These are phyloP conservation scores for Lycium barbarum DNA, from an alignment of 257 asterid species.

Conservation along the genomic window DNA sequence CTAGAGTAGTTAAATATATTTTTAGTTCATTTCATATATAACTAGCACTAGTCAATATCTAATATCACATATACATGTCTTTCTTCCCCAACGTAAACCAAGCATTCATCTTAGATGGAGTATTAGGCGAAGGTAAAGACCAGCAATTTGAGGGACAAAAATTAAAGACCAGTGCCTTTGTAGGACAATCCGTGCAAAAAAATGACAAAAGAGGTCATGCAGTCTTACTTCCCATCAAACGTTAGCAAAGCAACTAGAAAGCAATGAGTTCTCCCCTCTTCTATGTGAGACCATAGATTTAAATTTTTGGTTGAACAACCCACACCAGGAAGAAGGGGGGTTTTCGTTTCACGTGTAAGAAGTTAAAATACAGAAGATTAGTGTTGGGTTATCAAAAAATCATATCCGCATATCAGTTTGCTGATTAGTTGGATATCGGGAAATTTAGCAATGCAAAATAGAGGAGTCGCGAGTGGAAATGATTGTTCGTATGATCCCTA, in stretches of 20 bases:
- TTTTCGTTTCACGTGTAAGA: background rate
- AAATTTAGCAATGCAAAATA: background rate
- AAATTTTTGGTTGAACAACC: background rate
- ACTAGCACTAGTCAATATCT: no score
- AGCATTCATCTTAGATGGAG: no score
- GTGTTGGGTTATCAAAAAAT: background rate
- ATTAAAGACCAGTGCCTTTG: no score
- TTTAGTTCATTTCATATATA: no score
- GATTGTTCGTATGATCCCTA: background rate
- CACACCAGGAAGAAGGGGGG: background rate
- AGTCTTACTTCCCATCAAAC: background rate
- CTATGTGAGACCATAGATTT: background rate
- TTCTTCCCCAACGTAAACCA: no score
- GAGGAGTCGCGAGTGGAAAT: background rate
- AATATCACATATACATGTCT: no score
- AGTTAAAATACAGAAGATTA: background rate
- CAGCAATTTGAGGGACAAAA: no score
- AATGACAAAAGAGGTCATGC: background rate
- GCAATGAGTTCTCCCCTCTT: background rate
- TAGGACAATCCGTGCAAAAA: no score
- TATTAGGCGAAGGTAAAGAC: no score
- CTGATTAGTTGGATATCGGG: background rate
- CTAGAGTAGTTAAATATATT: no score
- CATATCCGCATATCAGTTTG: background rate
- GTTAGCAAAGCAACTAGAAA: background rate